A percentile compares a stretch with the other conserved stretches of the same genome.
phyloP scores from a whole-genome alignment of 1,139 yeast genomes.

The Hansenula anomala region DNA sequence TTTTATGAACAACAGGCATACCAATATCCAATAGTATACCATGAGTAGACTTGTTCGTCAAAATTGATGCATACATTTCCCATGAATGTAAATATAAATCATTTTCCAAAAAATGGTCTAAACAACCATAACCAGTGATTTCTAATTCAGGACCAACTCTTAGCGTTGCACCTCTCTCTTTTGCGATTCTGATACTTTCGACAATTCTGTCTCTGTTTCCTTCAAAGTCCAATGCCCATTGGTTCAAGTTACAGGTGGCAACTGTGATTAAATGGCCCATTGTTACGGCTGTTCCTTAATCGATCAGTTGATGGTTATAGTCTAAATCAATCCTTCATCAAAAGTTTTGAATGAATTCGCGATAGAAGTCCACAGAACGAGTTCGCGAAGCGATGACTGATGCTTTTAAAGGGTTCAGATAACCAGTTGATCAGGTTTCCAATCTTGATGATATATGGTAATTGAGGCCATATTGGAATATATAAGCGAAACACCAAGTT shows the following conservation, averaged over 20 bases:
- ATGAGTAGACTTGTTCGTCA: slow-evolving; percentile 58
- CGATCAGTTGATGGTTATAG: too few relatives aligned
- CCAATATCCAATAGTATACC: slow-evolving; percentile 88
- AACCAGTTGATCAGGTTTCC: too few relatives aligned
- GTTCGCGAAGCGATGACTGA: too few relatives aligned
- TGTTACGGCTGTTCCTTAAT: too few relatives aligned
- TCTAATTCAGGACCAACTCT: slow-evolving; percentile 98
- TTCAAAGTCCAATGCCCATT: slow-evolving; percentile 98
- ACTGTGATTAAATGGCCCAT: slow-evolving; percentile 54
- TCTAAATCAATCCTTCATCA: too few relatives aligned
- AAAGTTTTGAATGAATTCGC: too few relatives aligned
- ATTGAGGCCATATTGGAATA: too few relatives aligned
- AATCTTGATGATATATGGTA: too few relatives aligned
- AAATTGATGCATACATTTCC: slow-evolving; percentile 85
- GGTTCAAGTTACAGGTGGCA: slow-evolving; percentile 74
- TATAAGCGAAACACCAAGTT: too few relatives aligned
- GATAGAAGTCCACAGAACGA: too few relatives aligned
- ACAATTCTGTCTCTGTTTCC: slow-evolving; percentile 92
- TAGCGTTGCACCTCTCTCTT: slow-evolving; percentile 66
- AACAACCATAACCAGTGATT: slow-evolving; percentile 90
- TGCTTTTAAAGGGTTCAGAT: too few relatives aligned
- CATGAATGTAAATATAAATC: slow-evolving; percentile 88
- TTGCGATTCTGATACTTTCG: slow-evolving; percentile 74
- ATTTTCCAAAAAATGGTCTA: slow-evolving; percentile 90
- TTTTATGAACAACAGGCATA: slow-evolving; percentile 86